phyloP scores from a whole-genome alignment of 257 asterid genomes.

The Ligustrum vulgare region DNA sequence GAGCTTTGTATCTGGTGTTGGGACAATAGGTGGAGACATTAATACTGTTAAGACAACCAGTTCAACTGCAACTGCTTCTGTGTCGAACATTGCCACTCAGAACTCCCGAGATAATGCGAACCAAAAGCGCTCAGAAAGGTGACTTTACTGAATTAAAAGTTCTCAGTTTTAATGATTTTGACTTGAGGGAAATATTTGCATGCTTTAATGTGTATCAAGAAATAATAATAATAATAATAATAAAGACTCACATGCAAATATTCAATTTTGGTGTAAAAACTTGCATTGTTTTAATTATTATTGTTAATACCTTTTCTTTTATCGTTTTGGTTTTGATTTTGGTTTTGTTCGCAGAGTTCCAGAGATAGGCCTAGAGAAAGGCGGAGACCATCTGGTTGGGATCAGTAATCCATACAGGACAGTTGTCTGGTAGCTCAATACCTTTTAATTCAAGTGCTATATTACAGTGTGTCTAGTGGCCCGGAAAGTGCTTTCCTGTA shows the following conservation, averaged over 20 bases:
- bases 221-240: background rate
- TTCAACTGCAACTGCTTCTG: constrained; percentile 37
- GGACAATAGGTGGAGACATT: constrained; percentile 81
- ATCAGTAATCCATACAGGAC: constrained; percentile 38
- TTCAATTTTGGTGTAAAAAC: constrained; percentile 9
- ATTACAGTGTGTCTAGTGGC: constrained; percentile 1
- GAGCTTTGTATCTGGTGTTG: constrained; percentile 96
- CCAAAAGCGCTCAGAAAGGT: constrained; percentile 57
- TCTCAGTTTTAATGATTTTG: background rate
- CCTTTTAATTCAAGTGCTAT: background rate
- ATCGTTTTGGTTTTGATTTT: background rate
- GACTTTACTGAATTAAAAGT: constrained; percentile 8
- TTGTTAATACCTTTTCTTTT: background rate
- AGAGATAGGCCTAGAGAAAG: constrained; percentile 81
- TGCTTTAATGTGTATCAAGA: background rate
- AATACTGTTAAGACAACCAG: constrained; percentile 40
- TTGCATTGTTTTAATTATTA: background rate
- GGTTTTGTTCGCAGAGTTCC: constrained; percentile 30
- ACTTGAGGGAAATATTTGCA: background rate
- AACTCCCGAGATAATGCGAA: constrained; percentile 40
- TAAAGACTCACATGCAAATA: background rate
- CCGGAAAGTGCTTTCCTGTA: too few relatives aligned
- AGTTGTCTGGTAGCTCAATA: constrained; percentile 9
- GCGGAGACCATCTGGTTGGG: constrained; percentile 97
- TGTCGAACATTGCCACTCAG: constrained; percentile 33